These are phyloP conservation scores for Turnera subulata DNA, from an alignment of 345 rosid genomes.

Conservation along the genomic window DNA sequence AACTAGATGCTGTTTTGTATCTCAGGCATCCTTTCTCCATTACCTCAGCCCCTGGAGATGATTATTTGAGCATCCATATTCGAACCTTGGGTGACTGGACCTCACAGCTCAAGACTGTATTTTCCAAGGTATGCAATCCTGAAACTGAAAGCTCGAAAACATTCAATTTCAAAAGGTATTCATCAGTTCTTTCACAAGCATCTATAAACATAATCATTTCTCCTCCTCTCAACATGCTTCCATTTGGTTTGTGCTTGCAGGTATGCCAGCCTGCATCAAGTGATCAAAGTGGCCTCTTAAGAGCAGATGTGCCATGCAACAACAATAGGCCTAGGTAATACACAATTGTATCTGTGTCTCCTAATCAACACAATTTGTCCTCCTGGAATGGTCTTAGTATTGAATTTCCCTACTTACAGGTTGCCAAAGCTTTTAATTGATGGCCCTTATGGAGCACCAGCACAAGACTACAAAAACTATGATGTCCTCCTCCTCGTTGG, in stretches of 20 bases:
- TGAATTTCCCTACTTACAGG: no score
- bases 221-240: no score
- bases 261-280: conserved; percentile 55
- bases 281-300: conserved; percentile 53
- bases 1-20: neutral
- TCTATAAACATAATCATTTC: no score
- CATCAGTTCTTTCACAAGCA: no score
- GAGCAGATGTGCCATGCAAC: conserved; percentile 44
- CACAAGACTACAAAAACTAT: no score
- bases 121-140: conserved; percentile 40
- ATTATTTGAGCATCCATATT: conserved; percentile 20
- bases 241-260: conserved; percentile 17
- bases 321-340: conserved; percentile 45
- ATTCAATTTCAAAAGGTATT: neutral
- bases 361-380: no score
- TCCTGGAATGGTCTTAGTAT: no score
- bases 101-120: conserved; percentile 54
- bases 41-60: conserved; percentile 24
- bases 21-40: conserved; percentile 29
- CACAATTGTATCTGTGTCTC: no score
- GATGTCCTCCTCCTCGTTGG: no score
- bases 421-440: no score
- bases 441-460: no score
- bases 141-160: neutral
- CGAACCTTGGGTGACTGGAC: conserved; percentile 73